Base-by-base conservation (phyloP, 2,329 filamentous ascomycete genomes). In the Talaromyces pinophilus region DNA sequence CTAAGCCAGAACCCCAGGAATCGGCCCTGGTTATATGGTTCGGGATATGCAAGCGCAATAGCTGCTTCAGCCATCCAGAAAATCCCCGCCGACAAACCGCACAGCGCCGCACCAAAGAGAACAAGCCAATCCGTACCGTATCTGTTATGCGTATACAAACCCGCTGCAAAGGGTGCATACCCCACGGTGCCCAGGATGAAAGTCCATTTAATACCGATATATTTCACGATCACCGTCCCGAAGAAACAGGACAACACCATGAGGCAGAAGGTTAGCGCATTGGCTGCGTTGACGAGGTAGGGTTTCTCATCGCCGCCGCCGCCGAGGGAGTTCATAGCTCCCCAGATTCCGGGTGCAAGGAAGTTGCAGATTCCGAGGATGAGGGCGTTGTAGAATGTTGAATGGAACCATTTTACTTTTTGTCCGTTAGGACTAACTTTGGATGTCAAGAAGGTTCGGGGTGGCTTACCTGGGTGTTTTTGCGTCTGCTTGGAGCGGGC, bases 21-120 rank as follows among this genome's bases (percentile, higher is more conserved):
- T 17, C 84, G 84, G 0, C 88, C 88, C 63, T 86, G 84, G 59
- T 90, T 90, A 72, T 86, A 87, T 0, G 89, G 88, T 71, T 92
- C 90, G 0, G 90, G 89, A 69, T 92, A 92, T 0, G 87, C 83
- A 22, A 92, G 85, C 0, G 89, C 89, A 65, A 92, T 90, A 0
- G 90, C 89, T 0, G 88, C 88, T 76, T 92, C 90, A 0, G 89
- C 86, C 82, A 88, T 88, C 90, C 90, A 92, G 76, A 92, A 92
- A 0, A 92, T 81, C 0, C 90, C 90, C 0, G 90, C 90, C 0
- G 87, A 88, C 38, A 91, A 82, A 19, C 90, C 90, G 69, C 90
- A 92, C 0, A 90, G 79, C 0, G 88, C 88, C 0, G 88, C 88
- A 0, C 89, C 90, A 8, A 92, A 76, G 0, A 92, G 81, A 0